A percentile compares a stretch with the other conserved stretches of the same genome.
Conservation (phyloP, 208 protist genomes). For the Trichomonas vaginalis region DNA sequence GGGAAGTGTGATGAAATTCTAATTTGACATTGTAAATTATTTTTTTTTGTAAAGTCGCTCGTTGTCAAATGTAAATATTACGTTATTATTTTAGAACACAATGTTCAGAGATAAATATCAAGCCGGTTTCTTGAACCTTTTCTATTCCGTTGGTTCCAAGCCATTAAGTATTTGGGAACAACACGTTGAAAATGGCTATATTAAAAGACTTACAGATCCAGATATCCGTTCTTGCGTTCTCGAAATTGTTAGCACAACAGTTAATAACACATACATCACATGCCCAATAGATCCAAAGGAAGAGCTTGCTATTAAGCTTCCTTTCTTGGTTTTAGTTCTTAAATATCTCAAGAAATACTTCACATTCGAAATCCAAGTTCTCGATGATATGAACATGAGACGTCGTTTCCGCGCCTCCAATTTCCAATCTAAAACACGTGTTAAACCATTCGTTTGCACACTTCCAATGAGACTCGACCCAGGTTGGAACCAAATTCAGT, state of each 20-base stretch:
- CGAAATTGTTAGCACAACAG: conserved; percentile 93
- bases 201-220: conserved; percentile 95
- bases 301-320: conserved; percentile 97
- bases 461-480: conserved; percentile 97
- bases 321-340: conserved; percentile 96
- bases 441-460: conserved; percentile 97
- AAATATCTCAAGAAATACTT: conserved; percentile 98
- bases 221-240: conserved; percentile 94
- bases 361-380: conserved; percentile 93
- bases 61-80: too few relatives aligned
- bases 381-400: conserved; percentile 93
- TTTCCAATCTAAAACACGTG: conserved; percentile 84
- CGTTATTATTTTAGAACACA: not conserved
- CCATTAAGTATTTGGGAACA: conserved; percentile 95
- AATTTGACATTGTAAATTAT: too few relatives aligned
- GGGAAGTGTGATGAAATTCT: too few relatives aligned
- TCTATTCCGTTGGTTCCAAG: conserved; percentile 90
- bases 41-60: too few relatives aligned
- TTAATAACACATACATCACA: conserved; percentile 87
- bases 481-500: conserved; percentile 98
- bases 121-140: conserved; percentile 88
- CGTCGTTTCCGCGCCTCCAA: conserved; percentile 91
- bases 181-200: conserved; percentile 76
- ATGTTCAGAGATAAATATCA: conserved; percentile 98
- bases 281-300: conserved; percentile 79